Conservation (phyloP, 2,329 filamentous ascomycete genomes). For the Ciborinia camelliae region DNA sequence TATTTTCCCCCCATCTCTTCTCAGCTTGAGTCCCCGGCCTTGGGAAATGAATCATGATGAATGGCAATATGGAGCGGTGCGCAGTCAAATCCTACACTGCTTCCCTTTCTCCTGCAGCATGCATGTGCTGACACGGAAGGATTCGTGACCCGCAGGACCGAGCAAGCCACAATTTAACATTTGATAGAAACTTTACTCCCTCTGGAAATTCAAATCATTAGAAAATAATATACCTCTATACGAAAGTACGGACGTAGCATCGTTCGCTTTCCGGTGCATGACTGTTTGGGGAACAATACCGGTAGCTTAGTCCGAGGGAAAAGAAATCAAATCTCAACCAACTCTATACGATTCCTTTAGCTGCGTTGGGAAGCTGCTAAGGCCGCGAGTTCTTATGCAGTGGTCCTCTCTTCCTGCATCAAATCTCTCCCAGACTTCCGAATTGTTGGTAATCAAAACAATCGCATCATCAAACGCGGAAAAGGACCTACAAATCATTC, state of each 20-base stretch:
- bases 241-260: not conserved
- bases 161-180: slow-evolving; percentile 21
- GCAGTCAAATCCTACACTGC: slow-evolving; percentile 5
- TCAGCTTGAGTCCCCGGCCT: slow-evolving; percentile 9
- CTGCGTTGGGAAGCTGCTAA: not conserved
- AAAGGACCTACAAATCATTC: slow-evolving; percentile 1
- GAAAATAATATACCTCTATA: not conserved
- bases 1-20: not conserved
- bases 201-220: not conserved
- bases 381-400: not conserved
- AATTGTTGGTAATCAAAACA: slow-evolving; percentile 10
- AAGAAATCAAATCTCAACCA: not conserved
- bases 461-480: slow-evolving; percentile 6
- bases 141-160: slow-evolving; percentile 21
- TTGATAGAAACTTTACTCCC: slow-evolving; percentile 17
- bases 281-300: slow-evolving; percentile 6
- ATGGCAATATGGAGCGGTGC: not conserved
- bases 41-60: not conserved
- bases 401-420: not conserved
- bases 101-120: slow-evolving; percentile 19
- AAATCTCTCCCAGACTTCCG: slow-evolving; percentile 10
- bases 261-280: not conserved
- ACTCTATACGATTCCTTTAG: not conserved
- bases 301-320: not conserved
- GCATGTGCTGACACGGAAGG: slow-evolving; percentile 21